Conservation (phyloP, 306 rosid genomes). For the Fragaria vesca region DNA sequence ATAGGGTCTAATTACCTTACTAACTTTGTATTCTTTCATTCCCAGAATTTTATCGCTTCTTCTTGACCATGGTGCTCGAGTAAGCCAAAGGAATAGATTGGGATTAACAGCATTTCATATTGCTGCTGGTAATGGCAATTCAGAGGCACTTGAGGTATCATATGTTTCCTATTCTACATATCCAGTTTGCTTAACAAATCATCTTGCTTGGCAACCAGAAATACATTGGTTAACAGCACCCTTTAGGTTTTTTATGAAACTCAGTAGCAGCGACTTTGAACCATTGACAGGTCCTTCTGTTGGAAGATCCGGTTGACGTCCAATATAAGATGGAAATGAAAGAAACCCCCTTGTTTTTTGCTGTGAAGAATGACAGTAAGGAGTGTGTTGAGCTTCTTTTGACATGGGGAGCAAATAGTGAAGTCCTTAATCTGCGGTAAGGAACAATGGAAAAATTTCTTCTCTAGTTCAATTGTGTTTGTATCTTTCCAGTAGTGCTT, state of each 20-base stretch:
- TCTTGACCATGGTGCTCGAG: conserved; percentile 34
- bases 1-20: not conserved
- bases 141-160: conserved; percentile 41
- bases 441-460: conserved; percentile 1
- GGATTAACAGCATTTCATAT: conserved; percentile 41
- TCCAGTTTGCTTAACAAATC: conserved; percentile 3
- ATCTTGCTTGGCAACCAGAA: conserved; percentile 6
- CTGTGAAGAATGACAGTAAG: conserved; percentile 39
- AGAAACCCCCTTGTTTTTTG: conserved; percentile 51
- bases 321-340: conserved; percentile 37
- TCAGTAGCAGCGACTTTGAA: conserved; percentile 14
- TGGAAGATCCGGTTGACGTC: conserved; percentile 39
- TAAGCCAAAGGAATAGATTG: conserved; percentile 36
- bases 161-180: conserved; percentile 3
- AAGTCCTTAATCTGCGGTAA: conserved; percentile 44
- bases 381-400: conserved; percentile 44
- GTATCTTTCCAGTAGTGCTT: not conserved
- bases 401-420: conserved; percentile 42
- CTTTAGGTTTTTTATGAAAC: not conserved
- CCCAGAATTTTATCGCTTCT: conserved; percentile 33
- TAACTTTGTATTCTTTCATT: conserved; percentile 4
- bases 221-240: not conserved
- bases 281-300: conserved; percentile 31
- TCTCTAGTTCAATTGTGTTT: not conserved
- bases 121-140: conserved; percentile 37